Base-by-base conservation (phyloP, 2,329 filamentous ascomycete species). In the Neofusicoccum ribis region DNA sequence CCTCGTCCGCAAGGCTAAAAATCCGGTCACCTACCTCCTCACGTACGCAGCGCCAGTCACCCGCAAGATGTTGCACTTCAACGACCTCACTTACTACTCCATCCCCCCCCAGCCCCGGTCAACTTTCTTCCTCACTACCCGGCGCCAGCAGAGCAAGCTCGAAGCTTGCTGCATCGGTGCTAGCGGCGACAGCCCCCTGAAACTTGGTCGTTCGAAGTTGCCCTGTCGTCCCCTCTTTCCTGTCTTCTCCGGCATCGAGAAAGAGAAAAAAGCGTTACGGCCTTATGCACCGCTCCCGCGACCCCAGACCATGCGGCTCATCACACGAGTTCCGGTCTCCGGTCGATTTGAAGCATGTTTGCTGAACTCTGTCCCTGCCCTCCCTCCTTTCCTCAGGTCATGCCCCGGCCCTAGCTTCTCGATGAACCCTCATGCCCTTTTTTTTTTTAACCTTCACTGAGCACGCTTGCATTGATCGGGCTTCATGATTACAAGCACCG, bases 41-140 rank as follows among this genome's bases (percentile, higher is more conserved):
- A 75, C 80, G 0, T 91, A 91, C 66, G 80, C 87, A 0, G 83
- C 88, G 0, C 86, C 89, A 0, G 80, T 88, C 0, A 89, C 88
- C 0, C 80, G 82, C 36, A 78, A 80, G 1, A 91, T 90, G 88
- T 71, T 84, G 0, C 76, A 81, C 4, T 89, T 90, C 74, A 85
- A 87, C 68, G 68, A 70, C 0, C 74, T 91, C 0, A 69, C 70
- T 0, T 89, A 82, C 70, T 86, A 84, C 68, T 74, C 81, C 0
- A 74, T 86, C 0, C 34, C 17, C 27, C 27, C 27, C 50, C 56
- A 14, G 41, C 44, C 56, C 41, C 39, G 56, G 43, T 60, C 56
- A 20, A 27, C 41, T 15, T 20, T n/a, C 27, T 51, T n/a, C 8
- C 31, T 58, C 41, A 60, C 41, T 23, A 46, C 39, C 41, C 23